Percentiles rank a stretch among this genome's conserved stretches.
Conservation (phyloP, 2,329 filamentous ascomycete genomes). For the Cadophora sp. region DNA sequence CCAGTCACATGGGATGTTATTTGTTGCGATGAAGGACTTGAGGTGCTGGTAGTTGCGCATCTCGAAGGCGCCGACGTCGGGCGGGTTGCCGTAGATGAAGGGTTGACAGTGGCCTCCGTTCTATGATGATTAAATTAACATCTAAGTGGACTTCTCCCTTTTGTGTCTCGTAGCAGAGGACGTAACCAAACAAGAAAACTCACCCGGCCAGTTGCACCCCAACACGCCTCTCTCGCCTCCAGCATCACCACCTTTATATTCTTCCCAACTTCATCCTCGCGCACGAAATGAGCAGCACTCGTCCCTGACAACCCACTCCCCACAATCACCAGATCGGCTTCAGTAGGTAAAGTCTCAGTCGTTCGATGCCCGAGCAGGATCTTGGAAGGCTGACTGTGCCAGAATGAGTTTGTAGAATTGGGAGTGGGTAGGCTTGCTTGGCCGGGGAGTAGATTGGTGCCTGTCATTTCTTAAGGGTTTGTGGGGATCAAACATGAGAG, state of each 20-base stretch:
- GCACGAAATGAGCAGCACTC: constrained; percentile 70
- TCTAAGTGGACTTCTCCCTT: not conserved
- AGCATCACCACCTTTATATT: constrained; percentile 68
- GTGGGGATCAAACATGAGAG: too few species aligned
- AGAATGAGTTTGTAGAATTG: constrained; percentile 71
- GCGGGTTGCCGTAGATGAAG: constrained; percentile 64
- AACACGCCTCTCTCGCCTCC: constrained; percentile 81
- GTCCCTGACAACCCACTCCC: constrained; percentile 81
- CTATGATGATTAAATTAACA: constrained; percentile 43
- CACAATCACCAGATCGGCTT: constrained; percentile 73
- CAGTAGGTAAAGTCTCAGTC: constrained; percentile 65
- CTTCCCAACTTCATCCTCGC: constrained; percentile 51
- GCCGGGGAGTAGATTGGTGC: constrained; percentile 20
- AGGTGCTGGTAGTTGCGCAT: constrained; percentile 70
- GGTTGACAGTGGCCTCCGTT: constrained; percentile 81
- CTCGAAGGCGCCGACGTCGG: constrained; percentile 73
- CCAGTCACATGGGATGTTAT: constrained; percentile 75
- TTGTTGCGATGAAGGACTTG: constrained; percentile 58
- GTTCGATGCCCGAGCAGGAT: constrained; percentile 71
- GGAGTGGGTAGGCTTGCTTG: constrained; percentile 59
- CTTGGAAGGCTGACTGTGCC: constrained; percentile 72
- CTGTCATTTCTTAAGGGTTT: constrained; percentile 27
- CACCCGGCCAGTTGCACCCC: constrained; percentile 82
- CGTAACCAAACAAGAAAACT: constrained; percentile 44
- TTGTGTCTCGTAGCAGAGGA: too few species aligned